Evolutionary conservation across 2,329 filamentous ascomycete genomes (phyloP).

Genomic region (Bipolaris cookei): DNA sequence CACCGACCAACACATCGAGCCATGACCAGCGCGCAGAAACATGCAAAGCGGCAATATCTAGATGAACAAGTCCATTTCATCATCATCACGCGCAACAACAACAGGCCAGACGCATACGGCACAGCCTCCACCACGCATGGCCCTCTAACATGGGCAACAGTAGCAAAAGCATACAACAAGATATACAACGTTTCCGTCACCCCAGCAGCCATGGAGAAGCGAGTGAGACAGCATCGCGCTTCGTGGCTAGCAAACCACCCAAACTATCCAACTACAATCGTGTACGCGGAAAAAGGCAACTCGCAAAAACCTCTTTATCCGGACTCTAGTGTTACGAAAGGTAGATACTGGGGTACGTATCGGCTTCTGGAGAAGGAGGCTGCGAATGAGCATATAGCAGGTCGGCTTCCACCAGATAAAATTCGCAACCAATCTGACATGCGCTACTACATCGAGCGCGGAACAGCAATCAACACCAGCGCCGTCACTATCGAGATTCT

Average conservation of each 20-base stretch:
- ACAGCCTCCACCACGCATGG: conserved; percentile 14
- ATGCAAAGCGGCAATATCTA: neutral
- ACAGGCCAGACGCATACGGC: conserved; percentile 16
- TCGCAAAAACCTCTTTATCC: neutral
- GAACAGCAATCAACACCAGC: neutral
- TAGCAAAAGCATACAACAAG: conserved; percentile 18
- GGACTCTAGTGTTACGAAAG: no score
- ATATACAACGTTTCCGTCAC: conserved; percentile 5
- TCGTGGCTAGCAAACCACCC: conserved; percentile 12
- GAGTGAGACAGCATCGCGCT: conserved; percentile 11
- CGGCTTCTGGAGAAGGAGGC: neutral
- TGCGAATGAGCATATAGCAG: neutral
- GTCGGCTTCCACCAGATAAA: conserved; percentile 12
- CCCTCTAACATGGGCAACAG: conserved; percentile 9
- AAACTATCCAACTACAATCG: conserved; percentile 10
- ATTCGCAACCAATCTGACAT: conserved; percentile 13
- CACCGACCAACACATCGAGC: neutral
- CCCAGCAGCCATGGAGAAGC: conserved; percentile 22
- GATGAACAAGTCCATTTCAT: conserved; percentile 20
- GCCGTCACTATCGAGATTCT: conserved; percentile 3
- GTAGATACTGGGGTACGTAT: neutral
- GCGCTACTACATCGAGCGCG: conserved; percentile 1
- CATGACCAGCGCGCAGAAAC: neutral
- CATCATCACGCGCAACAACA: conserved; percentile 22
- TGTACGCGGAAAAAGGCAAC: conserved; percentile 12